phyloP scores from a whole-genome alignment of 192 early-diverging fungal species.

The Entomortierella parvispora region DNA sequence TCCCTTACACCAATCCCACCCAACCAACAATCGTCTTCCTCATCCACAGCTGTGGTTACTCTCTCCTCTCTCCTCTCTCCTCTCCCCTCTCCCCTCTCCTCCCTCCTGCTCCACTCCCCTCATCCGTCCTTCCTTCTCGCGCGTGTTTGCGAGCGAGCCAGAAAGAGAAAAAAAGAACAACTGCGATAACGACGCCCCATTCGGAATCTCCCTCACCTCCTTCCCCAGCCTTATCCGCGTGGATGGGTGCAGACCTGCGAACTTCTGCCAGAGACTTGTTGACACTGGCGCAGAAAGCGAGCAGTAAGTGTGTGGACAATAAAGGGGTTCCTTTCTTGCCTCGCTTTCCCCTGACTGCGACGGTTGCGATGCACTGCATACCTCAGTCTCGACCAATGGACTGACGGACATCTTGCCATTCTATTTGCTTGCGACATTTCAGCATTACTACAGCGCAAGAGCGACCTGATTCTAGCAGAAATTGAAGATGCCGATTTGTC shows the following conservation, averaged over 20 bases:
- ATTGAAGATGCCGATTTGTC: slow-evolving; percentile 14
- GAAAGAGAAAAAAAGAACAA: background rate
- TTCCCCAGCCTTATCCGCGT: background rate
- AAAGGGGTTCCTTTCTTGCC: background rate
- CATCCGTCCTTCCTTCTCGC: background rate
- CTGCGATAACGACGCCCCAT: background rate
- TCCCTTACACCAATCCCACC: background rate
- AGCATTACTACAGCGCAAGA: slow-evolving; percentile 38
- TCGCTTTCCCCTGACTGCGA: background rate
- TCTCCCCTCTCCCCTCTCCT: background rate
- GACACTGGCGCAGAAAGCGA: slow-evolving; percentile 48
- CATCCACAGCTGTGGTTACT: no score
- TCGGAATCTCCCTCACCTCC: no score
- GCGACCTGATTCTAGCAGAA: slow-evolving; percentile 24
- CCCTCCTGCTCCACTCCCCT: background rate
- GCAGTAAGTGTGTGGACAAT: slow-evolving; percentile 27
- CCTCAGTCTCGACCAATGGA: no score
- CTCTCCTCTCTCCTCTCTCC: background rate
- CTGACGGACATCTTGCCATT: background rate
- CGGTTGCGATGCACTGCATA: no score
- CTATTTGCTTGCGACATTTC: background rate
- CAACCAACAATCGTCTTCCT: background rate
- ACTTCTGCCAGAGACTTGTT: slow-evolving; percentile 48
- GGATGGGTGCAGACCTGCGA: slow-evolving; percentile 40
- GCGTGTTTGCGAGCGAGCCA: background rate